Evolutionary conservation across 2,329 filamentous ascomycete species (phyloP).

Genomic region (Akanthomyces uredinophilus): DNA sequence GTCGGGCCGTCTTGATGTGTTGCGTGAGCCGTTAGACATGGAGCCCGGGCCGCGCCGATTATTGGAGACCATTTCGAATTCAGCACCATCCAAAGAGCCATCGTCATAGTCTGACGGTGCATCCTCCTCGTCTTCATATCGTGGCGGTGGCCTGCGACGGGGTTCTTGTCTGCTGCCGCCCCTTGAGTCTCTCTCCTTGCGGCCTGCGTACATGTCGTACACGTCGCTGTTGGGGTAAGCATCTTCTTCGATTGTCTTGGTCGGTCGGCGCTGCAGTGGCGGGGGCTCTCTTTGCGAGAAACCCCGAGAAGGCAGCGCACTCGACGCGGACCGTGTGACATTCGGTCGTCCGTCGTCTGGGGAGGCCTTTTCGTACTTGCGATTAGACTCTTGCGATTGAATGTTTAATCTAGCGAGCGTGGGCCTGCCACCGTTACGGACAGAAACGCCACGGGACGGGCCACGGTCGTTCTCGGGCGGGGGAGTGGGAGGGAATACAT

Average conservation of each 20-base stretch:
- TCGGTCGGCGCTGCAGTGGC: conserved; percentile 25
- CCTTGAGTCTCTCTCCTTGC: conserved; percentile 34
- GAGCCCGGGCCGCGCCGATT: conserved; percentile 42
- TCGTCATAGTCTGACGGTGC: conserved; percentile 68
- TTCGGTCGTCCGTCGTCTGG: conserved; percentile 34
- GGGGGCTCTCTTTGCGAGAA: conserved; percentile 37
- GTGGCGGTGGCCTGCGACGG: conserved; percentile 34
- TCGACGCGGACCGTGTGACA: conserved; percentile 40
- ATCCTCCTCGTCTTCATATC: conserved; percentile 76
- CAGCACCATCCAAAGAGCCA: conserved; percentile 65
- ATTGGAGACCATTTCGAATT: conserved; percentile 72
- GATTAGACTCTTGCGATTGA: conserved; percentile 47
- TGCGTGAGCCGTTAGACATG: conserved; percentile 44
- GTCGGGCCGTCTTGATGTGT: conserved; percentile 57
- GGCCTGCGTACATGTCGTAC: conserved; percentile 56
- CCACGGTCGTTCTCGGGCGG: conserved; percentile 79
- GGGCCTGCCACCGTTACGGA: conserved; percentile 56
- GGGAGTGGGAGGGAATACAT: conserved; percentile 95
- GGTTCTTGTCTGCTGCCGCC: conserved; percentile 31
- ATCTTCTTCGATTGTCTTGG: conserved; percentile 46
- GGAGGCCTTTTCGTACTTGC: conserved; percentile 52
- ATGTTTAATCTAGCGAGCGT: conserved; percentile 60
- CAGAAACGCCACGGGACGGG: conserved; percentile 53
- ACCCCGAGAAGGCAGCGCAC: conserved; percentile 37
- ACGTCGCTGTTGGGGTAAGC: conserved; percentile 61